These are phyloP conservation scores for Tulasnella sp. DNA, from an alignment of 768 basidiomycete genomes.

Conservation along the genomic window DNA sequence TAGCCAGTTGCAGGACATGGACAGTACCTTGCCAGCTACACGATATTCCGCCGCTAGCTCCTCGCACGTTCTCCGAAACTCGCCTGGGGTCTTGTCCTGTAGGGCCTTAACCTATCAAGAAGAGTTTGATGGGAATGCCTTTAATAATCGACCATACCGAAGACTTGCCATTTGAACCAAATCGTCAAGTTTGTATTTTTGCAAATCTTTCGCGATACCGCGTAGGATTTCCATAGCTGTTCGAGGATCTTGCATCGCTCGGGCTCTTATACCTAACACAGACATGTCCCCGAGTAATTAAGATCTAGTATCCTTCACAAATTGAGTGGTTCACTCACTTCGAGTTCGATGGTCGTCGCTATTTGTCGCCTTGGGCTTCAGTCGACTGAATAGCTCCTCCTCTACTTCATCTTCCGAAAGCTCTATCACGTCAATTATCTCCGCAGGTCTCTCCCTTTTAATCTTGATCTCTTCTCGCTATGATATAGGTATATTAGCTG, in stretches of 20 bases:
- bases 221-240: neutral
- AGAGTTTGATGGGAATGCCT: too few species aligned
- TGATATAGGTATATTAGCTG: too few species aligned
- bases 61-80: neutral
- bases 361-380: too few species aligned
- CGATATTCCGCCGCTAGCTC: neutral
- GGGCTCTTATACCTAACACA: neutral
- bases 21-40: neutral
- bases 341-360: too few species aligned
- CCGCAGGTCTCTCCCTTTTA: too few species aligned
- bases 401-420: too few species aligned
- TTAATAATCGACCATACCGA: too few species aligned
- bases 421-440: too few species aligned
- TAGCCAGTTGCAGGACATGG: neutral
- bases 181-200: neutral
- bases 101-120: neutral
- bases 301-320: neutral
- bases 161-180: neutral
- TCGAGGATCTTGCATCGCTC: neutral
- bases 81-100: neutral
- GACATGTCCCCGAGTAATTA: neutral
- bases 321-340: neutral
- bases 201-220: neutral
- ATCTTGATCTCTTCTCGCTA: too few species aligned
- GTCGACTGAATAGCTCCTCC: too few species aligned